These are phyloP conservation scores for Fusarium sp. DNA, from an alignment of 2,329 filamentous ascomycete species.

Conservation along the genomic window DNA sequence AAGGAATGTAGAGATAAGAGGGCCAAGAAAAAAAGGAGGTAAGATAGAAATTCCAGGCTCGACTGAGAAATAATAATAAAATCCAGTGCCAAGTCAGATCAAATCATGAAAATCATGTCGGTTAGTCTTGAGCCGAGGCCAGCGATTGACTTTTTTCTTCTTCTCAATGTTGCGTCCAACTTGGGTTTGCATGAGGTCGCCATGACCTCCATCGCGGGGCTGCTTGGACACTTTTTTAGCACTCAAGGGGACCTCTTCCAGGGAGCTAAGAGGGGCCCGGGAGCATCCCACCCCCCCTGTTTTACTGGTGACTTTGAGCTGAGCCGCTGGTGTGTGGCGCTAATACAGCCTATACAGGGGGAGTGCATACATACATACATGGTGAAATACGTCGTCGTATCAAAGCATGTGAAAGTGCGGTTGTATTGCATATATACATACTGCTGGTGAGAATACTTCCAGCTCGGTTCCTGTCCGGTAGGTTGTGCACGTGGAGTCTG, in stretches of 20 bases:
- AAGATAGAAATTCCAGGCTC: conserved; percentile 19
- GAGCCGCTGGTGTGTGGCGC: conserved; percentile 33
- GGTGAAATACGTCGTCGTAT: neutral
- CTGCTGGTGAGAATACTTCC: conserved; percentile 28
- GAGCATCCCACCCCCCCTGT: conserved; percentile 27
- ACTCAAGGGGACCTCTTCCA: conserved; percentile 20
- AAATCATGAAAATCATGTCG: conserved; percentile 16
- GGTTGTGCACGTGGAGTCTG: conserved; percentile 24
- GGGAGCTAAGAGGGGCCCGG: conserved; percentile 19
- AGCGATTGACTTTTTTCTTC: conserved; percentile 29
- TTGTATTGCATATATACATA: conserved; percentile 34
- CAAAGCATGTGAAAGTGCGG: conserved; percentile 42
- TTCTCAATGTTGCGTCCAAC: conserved; percentile 22
- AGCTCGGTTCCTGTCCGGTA: conserved; percentile 15
- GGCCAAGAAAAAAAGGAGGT: conserved; percentile 22
- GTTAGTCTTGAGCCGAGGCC: conserved; percentile 1
- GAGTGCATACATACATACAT: too few species aligned
- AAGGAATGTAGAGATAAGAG: conserved; percentile 37
- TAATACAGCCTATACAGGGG: conserved; percentile 23
- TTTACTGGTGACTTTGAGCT: conserved; percentile 15
- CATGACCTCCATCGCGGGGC: conserved; percentile 32
- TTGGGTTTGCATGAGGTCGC: conserved; percentile 6
- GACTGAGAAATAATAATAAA: neutral
- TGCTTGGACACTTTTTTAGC: conserved; percentile 20
- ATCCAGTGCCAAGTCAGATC: neutral